These are phyloP conservation scores for Mycena olivaceomarginata DNA, from an alignment of 768 basidiomycete genomes.

Conservation along the genomic window DNA sequence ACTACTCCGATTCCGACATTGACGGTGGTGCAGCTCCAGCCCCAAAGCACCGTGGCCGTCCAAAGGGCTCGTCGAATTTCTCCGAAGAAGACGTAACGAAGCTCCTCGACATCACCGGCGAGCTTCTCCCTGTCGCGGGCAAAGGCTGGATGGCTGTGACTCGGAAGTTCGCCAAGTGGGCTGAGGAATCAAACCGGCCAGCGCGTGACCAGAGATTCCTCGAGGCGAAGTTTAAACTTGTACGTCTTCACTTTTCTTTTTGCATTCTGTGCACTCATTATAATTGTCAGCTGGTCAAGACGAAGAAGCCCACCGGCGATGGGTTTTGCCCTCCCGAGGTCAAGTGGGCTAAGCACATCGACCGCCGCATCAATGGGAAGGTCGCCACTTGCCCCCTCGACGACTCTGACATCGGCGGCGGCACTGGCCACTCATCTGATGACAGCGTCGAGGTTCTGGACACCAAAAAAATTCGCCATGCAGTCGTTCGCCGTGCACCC, in stretches of 20 bases:
- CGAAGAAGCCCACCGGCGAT: neutral
- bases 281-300: neutral
- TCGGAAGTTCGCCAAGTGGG: neutral
- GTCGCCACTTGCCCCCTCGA: too few species aligned
- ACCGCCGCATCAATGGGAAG: constrained; percentile 46
- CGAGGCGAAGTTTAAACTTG: neutral
- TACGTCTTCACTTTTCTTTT: neutral
- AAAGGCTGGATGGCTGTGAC: neutral
- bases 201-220: neutral
- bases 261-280: neutral
- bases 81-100: neutral
- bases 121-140: neutral
- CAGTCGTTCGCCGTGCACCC: too few species aligned
- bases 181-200: neutral
- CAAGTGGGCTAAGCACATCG: constrained; percentile 29
- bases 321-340: neutral
- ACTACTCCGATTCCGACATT: neutral
- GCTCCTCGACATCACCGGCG: neutral
- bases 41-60: neutral
- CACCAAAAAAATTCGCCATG: neutral
- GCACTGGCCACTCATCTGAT: too few species aligned
- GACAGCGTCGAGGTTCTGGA: constrained; percentile 6
- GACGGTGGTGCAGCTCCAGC: neutral
- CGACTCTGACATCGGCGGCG: too few species aligned
- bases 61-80: neutral